Evolutionary conservation across 2,329 filamentous ascomycete genomes (phyloP).

Genomic region (Didymella pomorum): DNA sequence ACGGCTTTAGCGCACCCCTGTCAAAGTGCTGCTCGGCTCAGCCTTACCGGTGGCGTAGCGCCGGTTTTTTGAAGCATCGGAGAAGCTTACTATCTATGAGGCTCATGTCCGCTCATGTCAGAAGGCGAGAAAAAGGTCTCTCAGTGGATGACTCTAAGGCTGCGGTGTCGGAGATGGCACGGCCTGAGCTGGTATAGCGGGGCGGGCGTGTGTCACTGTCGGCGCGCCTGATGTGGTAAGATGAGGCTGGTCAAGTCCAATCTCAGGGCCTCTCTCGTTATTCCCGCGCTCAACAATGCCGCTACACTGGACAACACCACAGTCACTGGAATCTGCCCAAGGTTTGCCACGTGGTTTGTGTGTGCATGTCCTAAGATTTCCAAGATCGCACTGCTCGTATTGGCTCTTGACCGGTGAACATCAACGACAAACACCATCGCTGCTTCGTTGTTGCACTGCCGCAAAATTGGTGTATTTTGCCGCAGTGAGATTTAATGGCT

Average conservation of each 20-base stretch:
- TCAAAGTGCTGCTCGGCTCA: slow-evolving; percentile 7
- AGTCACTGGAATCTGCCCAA: slow-evolving; percentile 7
- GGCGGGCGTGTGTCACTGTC: not conserved
- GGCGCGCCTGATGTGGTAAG: slow-evolving; percentile 15
- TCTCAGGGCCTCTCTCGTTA: slow-evolving; percentile 8
- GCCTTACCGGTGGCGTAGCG: slow-evolving; percentile 22
- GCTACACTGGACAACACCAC: not conserved
- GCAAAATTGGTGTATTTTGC: slow-evolving; percentile 11
- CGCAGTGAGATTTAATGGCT: slow-evolving; percentile 4
- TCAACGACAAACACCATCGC: not conserved
- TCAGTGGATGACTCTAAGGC: slow-evolving; percentile 2
- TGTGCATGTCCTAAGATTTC: not conserved
- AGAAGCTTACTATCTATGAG: slow-evolving; percentile 9
- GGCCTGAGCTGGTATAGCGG: slow-evolving; percentile 10
- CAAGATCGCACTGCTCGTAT: slow-evolving; percentile 18
- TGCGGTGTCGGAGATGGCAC: slow-evolving; percentile 13
- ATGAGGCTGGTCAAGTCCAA: slow-evolving; percentile 12
- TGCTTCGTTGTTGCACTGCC: slow-evolving; percentile 14
- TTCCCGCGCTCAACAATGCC: not conserved
- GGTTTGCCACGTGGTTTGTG: slow-evolving; percentile 4
- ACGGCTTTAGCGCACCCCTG: slow-evolving; percentile 5
- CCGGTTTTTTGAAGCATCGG: slow-evolving; percentile 17
- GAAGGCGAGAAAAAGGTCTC: slow-evolving; percentile 6
- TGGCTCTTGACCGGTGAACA: slow-evolving; percentile 16
- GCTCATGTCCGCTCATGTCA: slow-evolving; percentile 11